Evolutionary conservation across 768 basidiomycete species (phyloP), one percentile per base, ranked within the genome.

Genomic region (Ramaria rubella): DNA sequence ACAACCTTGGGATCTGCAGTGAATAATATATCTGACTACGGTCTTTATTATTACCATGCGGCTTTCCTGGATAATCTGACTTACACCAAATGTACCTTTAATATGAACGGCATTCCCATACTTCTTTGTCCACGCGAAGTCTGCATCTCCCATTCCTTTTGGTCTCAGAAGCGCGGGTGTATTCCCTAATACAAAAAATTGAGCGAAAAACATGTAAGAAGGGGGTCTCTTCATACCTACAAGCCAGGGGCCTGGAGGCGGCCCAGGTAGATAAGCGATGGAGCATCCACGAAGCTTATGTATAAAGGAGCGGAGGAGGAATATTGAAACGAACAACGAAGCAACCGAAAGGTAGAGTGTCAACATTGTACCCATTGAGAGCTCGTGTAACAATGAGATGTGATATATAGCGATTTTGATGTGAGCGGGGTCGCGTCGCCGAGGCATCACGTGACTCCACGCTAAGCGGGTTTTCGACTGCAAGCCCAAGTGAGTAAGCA

Each of bases 1-100:
- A n/a, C n/a, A 54, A 66, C 72, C 21, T 70, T 73, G 59, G 71
- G 69, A 17, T 68, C 65, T 45, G 69, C 63, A 24, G 65, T 62
- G 48, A 71, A 64, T 43, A 74, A 62, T 5, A 60, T 62, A 23
- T 73, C 55, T 48, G 70, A 67, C 17, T 65, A 68, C 19, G 44
- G 48, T 45, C 21, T 23, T 12, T 2, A 7, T n/a, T 14, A 24
- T 12, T n/a, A 23, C 34, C 4, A 44, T 17, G 52, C n/a, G 23
- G 4, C 33, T 17, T 19, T 15, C 19, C 21, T 12, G 15, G 30
- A 50, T 26, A n/a, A 26, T 19, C 19, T 21, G 21, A 12, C 12
- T 23, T 23, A 55, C 54, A 23, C 54, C 40, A 15, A 55, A 44
- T 7, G 40, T 21, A 2, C 54, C 54, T 46, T 29, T 45, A 15